Evolutionary conservation across 192 early-diverging fungal genomes (phyloP).

Genomic region (Paraglomus brasilianum): DNA sequence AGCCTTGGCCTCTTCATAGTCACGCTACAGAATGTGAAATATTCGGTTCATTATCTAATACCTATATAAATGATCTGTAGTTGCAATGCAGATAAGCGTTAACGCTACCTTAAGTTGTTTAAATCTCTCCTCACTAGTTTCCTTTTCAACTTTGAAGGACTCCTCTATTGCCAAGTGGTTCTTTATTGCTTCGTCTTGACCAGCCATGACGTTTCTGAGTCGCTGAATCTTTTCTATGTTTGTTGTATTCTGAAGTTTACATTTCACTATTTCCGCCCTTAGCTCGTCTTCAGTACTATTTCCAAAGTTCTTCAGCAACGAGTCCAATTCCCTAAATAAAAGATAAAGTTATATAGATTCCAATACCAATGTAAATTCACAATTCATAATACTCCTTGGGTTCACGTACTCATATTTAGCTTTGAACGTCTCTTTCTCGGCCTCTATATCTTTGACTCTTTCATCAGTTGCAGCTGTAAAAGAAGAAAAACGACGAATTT

Average conservation of each 20-base stretch:
- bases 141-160: constrained; percentile 39
- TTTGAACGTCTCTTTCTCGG: constrained; percentile 39
- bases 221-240: constrained; percentile 38
- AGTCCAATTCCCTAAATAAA: constrained; percentile 31
- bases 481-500: constrained; percentile 26
- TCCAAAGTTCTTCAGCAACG: constrained; percentile 35
- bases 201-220: constrained; percentile 40
- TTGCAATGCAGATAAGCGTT: not conserved
- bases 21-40: constrained; percentile 50
- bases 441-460: constrained; percentile 43
- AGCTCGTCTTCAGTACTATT: constrained; percentile 43
- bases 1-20: constrained; percentile 68
- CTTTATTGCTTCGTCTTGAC: constrained; percentile 41
- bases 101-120: not conserved
- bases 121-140: constrained; percentile 3
- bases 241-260: constrained; percentile 32
- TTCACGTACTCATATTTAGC: constrained; percentile 35
- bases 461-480: constrained; percentile 3
- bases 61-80: constrained; percentile 2
- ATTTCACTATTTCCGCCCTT: constrained; percentile 33
- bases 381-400: constrained; percentile 49
- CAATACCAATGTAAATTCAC: constrained; percentile 30
- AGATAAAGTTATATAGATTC: constrained; percentile 15
- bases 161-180: constrained; percentile 40
- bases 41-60: constrained; percentile 32